Conservation (phyloP, 2,329 filamentous ascomycete species). For the Aspergillus texensis region DNA sequence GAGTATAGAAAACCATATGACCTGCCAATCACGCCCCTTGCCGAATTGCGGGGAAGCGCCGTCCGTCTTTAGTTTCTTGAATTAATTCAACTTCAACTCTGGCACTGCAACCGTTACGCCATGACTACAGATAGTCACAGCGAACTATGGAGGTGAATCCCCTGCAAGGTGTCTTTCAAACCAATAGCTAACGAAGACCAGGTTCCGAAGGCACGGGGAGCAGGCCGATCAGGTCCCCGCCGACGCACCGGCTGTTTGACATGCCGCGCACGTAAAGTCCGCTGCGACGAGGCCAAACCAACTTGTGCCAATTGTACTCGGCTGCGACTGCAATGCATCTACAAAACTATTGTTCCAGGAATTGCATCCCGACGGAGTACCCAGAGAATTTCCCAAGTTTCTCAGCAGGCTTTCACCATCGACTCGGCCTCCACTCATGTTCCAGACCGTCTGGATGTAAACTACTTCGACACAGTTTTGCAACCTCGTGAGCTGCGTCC, state of each 20-base stretch:
- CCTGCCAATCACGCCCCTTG: background rate
- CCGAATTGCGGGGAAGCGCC: background rate
- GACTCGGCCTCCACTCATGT: background rate
- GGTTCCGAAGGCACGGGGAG: constrained; percentile 34
- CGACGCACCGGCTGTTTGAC: constrained; percentile 39
- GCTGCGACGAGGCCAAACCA: constrained; percentile 39
- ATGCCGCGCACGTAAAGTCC: constrained; percentile 40
- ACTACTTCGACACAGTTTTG: constrained; percentile 33
- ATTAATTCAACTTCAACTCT: background rate
- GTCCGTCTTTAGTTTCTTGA: background rate
- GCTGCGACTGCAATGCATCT: constrained; percentile 33
- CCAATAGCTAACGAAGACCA: constrained; percentile 11
- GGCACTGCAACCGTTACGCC: background rate
- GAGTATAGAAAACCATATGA: background rate
- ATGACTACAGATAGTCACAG: background rate
- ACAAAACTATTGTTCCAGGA: constrained; percentile 28
- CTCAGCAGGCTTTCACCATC: background rate
- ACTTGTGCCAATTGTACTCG: constrained; percentile 38
- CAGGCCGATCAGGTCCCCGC: constrained; percentile 39
- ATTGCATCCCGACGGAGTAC: constrained; percentile 10
- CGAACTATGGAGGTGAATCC: background rate
- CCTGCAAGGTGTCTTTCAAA: background rate
- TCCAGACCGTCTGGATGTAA: constrained; percentile 25
- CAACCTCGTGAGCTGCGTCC: constrained; percentile 28
- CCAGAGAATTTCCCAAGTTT: background rate